phyloP scores from a whole-genome alignment of 2,329 filamentous ascomycete genomes.

The Huntiella decipiens region DNA sequence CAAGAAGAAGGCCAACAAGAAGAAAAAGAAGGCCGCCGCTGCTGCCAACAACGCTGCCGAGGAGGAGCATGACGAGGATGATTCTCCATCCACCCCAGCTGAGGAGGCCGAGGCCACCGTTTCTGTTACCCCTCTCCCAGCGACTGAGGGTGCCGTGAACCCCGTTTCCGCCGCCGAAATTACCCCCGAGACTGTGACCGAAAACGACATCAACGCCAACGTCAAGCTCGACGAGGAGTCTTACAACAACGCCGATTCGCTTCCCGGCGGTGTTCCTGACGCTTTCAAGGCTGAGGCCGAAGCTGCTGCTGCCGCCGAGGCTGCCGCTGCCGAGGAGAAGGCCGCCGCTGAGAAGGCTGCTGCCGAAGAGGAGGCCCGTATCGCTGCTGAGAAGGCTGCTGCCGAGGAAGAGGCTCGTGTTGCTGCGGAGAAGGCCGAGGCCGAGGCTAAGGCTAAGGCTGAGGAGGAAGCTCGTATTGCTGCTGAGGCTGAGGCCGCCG shows the following conservation, averaged over 20 bases:
- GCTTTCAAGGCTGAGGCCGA: constrained; percentile 52
- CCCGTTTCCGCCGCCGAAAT: constrained; percentile 65
- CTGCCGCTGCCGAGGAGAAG: constrained; percentile 12
- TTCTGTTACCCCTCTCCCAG: constrained; percentile 41
- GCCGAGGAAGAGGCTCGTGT: constrained; percentile 8
- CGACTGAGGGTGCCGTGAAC: constrained; percentile 48
- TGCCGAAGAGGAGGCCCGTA: constrained; percentile 3
- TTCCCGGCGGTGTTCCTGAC: constrained; percentile 41
- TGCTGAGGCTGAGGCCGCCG: too few species aligned
- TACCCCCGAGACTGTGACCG: constrained; percentile 51
- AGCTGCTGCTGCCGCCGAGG: constrained; percentile 26
- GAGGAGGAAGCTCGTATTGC: not conserved
- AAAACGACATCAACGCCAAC: constrained; percentile 49
- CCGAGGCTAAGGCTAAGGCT: constrained; percentile 5
- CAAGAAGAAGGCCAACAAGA: constrained; percentile 17
- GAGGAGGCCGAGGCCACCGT: constrained; percentile 24
- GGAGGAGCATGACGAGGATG: constrained; percentile 10
- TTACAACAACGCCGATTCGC: constrained; percentile 61
- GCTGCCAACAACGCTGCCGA: constrained; percentile 1
- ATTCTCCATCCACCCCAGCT: constrained; percentile 5
- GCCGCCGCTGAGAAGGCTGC: constrained; percentile 11
- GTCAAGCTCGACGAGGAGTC: constrained; percentile 67
- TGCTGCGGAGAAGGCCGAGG: constrained; percentile 5
- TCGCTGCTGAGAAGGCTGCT: constrained; percentile 12
- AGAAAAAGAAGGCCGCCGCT: constrained; percentile 12